These are phyloP conservation scores for Aspergillus uvarum DNA, from an alignment of 2,329 filamentous ascomycete species.

Conservation along the genomic window DNA sequence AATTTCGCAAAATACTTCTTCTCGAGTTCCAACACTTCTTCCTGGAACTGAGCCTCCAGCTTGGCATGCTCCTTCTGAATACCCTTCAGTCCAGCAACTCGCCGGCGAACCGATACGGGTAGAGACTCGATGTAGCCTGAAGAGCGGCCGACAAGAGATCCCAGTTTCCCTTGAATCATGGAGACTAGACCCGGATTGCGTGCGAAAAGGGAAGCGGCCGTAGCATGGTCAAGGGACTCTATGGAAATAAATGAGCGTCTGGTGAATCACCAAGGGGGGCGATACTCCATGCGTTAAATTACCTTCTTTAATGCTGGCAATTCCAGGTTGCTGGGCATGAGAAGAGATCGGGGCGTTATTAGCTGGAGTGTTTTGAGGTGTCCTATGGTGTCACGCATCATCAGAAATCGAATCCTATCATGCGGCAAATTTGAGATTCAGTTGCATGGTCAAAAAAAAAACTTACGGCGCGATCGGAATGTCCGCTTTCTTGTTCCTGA, in stretches of 20 bases:
- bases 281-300: slow-evolving; percentile 15
- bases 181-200: slow-evolving; percentile 92
- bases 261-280: not conserved
- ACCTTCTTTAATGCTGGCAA: slow-evolving; percentile 98
- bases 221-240: slow-evolving; percentile 88
- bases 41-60: slow-evolving; percentile 96
- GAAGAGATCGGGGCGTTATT: slow-evolving; percentile 96
- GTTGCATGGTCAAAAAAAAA: slow-evolving; percentile 10
- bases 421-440: slow-evolving; percentile 3
- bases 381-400: slow-evolving; percentile 58
- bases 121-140: slow-evolving; percentile 98
- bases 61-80: slow-evolving; percentile 99
- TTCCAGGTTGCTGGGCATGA: slow-evolving; percentile 90
- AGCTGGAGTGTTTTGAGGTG: slow-evolving; percentile 96
- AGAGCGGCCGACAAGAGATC: slow-evolving; percentile 86
- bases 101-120: slow-evolving; percentile 81
- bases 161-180: slow-evolving; percentile 97
- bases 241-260: slow-evolving; percentile 22
- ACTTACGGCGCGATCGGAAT: slow-evolving; percentile 65
- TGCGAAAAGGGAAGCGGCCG: slow-evolving; percentile 89
- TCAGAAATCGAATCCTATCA: slow-evolving; percentile 21
- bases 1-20: slow-evolving; percentile 99
- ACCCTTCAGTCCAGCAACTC: slow-evolving; percentile 92
- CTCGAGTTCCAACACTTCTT: slow-evolving; percentile 95
- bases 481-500: slow-evolving; percentile 65